Evolutionary conservation across 345 rosid species (phyloP).

Genomic region (Cardamine resedifolia): DNA sequence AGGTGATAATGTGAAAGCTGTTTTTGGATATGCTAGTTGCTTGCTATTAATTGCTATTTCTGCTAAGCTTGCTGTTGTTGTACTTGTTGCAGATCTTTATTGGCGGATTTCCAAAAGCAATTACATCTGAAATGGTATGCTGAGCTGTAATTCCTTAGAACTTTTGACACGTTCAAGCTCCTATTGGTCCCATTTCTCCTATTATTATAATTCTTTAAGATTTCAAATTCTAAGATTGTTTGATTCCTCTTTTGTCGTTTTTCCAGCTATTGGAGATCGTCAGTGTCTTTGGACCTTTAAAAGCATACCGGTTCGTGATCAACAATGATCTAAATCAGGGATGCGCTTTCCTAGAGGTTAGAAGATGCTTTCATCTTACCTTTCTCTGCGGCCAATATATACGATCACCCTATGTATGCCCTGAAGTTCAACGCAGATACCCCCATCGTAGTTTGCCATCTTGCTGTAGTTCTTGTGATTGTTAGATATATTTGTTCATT

Average conservation of each 20-base stretch:
- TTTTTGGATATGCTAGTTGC: conserved; percentile 14
- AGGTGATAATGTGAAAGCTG: conserved; percentile 10
- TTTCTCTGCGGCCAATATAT: conserved; percentile 12
- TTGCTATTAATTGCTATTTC: neutral
- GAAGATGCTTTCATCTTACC: conserved; percentile 20
- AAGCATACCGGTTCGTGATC: conserved; percentile 61
- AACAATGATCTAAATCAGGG: conserved; percentile 40
- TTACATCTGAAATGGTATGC: conserved; percentile 88
- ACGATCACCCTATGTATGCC: neutral
- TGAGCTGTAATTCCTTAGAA: neutral
- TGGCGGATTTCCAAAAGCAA: conserved; percentile 73
- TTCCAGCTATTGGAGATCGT: conserved; percentile 84
- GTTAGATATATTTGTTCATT: conserved; percentile 15
- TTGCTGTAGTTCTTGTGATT: conserved; percentile 13
- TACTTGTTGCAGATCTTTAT: conserved; percentile 73
- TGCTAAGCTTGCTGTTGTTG: conserved; percentile 27
- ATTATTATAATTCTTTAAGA: neutral
- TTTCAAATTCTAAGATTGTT: conserved; percentile 16
- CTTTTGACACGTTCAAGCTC: conserved; percentile 7
- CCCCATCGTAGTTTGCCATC: conserved; percentile 2
- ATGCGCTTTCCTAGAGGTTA: conserved; percentile 87
- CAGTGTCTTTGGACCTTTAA: conserved; percentile 81
- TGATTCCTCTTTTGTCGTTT: conserved; percentile 30
- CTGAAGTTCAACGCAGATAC: conserved; percentile 3
- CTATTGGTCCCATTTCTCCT: neutral